Percentiles rank a stretch among this genome's conserved stretches.
These are phyloP conservation scores for Aspergillus phoenicis DNA, from an alignment of 2,329 filamentous ascomycete genomes.

Conservation along the genomic window DNA sequence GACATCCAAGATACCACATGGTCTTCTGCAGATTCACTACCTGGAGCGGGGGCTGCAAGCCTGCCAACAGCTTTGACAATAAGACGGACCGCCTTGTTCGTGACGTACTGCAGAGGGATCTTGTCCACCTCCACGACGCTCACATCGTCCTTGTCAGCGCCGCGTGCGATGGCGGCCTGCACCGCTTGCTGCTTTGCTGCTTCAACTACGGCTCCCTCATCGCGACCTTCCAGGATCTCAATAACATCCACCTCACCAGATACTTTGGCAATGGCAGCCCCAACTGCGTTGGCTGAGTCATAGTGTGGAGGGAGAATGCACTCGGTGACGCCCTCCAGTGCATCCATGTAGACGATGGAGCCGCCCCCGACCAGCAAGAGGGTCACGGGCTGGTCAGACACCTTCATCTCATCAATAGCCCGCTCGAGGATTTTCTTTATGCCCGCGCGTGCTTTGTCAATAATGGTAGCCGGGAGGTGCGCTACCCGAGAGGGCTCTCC, in stretches of 20 bases:
- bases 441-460: slow-evolving; percentile 29
- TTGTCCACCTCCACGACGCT: slow-evolving; percentile 49
- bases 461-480: neutral
- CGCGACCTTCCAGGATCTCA: slow-evolving; percentile 45
- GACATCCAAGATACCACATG: neutral
- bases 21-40: slow-evolving; percentile 12
- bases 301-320: slow-evolving; percentile 56
- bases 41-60: neutral
- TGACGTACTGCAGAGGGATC: slow-evolving; percentile 42
- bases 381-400: slow-evolving; percentile 55
- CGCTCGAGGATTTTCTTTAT: slow-evolving; percentile 50
- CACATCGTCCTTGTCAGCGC: slow-evolving; percentile 37
- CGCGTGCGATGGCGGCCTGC: slow-evolving; percentile 24
- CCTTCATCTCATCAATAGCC: slow-evolving; percentile 60
- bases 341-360: slow-evolving; percentile 54
- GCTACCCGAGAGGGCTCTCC: slow-evolving; percentile 19
- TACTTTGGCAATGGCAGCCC: slow-evolving; percentile 61
- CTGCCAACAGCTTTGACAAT: slow-evolving; percentile 38
- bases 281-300: slow-evolving; percentile 63
- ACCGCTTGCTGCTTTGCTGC: slow-evolving; percentile 25
- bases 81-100: slow-evolving; percentile 47
- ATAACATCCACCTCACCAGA: slow-evolving; percentile 57
- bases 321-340: slow-evolving; percentile 54
- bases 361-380: slow-evolving; percentile 63
- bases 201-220: slow-evolving; percentile 25